These are phyloP conservation scores for Scheffersomyces insectosa DNA, from an alignment of 1,139 yeast genomes.

Conservation along the genomic window DNA sequence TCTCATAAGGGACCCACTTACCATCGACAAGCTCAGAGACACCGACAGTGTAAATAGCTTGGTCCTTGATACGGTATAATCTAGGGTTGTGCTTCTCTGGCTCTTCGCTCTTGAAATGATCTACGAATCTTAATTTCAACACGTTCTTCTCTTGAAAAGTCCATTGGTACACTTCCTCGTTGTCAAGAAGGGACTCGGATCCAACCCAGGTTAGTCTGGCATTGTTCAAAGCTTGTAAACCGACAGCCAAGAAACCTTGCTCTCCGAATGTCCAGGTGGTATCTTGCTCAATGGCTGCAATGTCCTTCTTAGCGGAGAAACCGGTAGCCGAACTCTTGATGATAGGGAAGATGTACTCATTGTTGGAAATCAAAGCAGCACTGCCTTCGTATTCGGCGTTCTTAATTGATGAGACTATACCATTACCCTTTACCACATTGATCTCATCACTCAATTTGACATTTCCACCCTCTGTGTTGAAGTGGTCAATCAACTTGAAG, in stretches of 20 bases:
- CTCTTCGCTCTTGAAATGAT: conserved; percentile 53
- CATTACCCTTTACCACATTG: conserved; percentile 24
- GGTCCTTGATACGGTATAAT: conserved; percentile 72
- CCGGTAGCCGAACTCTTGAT: conserved; percentile 70
- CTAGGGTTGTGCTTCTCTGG: conserved; percentile 39
- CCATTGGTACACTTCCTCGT: conserved; percentile 65
- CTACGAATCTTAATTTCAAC: conserved; percentile 54
- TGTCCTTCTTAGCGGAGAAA: conserved; percentile 47
- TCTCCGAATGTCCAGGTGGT: conserved; percentile 79
- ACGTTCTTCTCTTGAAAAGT: conserved; percentile 69
- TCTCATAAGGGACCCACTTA: conserved; percentile 68
- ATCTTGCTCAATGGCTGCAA: conserved; percentile 42
- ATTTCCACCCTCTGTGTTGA: conserved; percentile 33
- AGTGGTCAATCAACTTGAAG: conserved; percentile 67
- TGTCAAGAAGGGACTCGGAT: conserved; percentile 53
- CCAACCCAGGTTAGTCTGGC: conserved; percentile 87
- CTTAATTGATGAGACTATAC: conserved; percentile 21
- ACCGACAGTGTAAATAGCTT: conserved; percentile 63
- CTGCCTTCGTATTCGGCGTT: conserved; percentile 33
- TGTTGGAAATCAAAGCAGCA: conserved; percentile 45
- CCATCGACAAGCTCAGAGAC: conserved; percentile 63
- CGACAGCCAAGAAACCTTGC: conserved; percentile 78
- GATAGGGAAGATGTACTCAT: conserved; percentile 69
- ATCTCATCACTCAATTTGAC: conserved; percentile 24
- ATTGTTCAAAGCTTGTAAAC: conserved; percentile 76